Conservation (phyloP, 2,329 filamentous ascomycete genomes). For the Botrytis galanthina region DNA sequence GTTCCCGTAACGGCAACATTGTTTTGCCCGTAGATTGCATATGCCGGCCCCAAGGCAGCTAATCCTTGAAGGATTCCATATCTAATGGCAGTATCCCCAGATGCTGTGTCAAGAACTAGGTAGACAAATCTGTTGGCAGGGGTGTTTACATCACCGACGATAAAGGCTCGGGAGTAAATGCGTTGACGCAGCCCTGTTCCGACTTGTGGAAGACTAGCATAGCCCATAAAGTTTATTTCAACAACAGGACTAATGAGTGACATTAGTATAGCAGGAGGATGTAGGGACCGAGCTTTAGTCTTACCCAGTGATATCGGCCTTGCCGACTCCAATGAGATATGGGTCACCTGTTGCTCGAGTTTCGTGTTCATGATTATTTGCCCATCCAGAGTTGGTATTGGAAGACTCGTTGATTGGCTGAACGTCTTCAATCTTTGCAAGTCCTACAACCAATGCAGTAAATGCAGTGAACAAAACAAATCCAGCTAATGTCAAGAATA, state of each 20-base stretch:
- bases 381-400: slow-evolving; percentile 3
- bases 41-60: slow-evolving; percentile 64
- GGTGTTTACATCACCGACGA: slow-evolving; percentile 68
- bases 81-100: slow-evolving; percentile 82
- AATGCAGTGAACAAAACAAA: slow-evolving; percentile 5
- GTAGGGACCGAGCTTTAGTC: not conserved
- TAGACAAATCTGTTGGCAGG: slow-evolving; percentile 76
- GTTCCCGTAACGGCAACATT: slow-evolving; percentile 90
- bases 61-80: slow-evolving; percentile 82
- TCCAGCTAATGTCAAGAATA: not conserved
- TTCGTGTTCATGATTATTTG: slow-evolving; percentile 11
- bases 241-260: slow-evolving; percentile 63
- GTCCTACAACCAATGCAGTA: not conserved
- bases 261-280: slow-evolving; percentile 15
- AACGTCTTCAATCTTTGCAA: not conserved
- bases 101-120: slow-evolving; percentile 79
- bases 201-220: slow-evolving; percentile 76
- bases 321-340: slow-evolving; percentile 66
- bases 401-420: not conserved
- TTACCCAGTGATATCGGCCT: slow-evolving; percentile 67
- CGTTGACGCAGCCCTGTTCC: slow-evolving; percentile 84
- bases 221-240: slow-evolving; percentile 87
- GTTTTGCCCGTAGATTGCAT: slow-evolving; percentile 69
- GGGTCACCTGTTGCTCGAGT: slow-evolving; percentile 35
- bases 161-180: slow-evolving; percentile 86